Evolutionary conservation across 148 eudicot species (phyloP).

Genomic region (Vaccinium macrocarpon): DNA sequence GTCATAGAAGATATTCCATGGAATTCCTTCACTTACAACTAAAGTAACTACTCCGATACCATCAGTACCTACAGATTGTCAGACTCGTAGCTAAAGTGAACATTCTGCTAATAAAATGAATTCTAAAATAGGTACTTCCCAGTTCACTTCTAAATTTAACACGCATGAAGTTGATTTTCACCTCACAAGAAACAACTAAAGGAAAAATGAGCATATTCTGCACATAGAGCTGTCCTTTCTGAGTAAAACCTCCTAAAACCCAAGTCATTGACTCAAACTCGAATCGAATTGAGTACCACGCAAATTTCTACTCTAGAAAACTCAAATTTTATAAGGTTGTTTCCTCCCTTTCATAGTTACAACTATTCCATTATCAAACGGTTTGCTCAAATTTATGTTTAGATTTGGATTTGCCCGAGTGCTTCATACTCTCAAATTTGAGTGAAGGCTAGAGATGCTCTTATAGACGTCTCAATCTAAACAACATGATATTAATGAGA

Average conservation of each 20-base stretch:
- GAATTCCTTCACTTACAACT: background rate
- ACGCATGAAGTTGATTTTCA: background rate
- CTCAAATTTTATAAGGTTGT: too few species aligned
- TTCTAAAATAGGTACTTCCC: background rate
- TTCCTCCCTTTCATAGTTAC: too few species aligned
- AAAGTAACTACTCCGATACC: background rate
- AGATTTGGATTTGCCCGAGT: too few species aligned
- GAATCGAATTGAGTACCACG: background rate
- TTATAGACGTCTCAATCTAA: too few species aligned
- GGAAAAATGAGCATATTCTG: background rate
- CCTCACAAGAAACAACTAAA: background rate
- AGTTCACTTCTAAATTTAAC: background rate
- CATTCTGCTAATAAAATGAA: background rate
- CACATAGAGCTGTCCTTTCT: background rate
- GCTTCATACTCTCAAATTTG: too few species aligned
- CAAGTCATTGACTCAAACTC: background rate
- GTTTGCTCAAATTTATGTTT: too few species aligned
- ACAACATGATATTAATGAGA: background rate
- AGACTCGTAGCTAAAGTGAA: background rate
- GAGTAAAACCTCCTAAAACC: background rate
- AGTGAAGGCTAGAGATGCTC: too few species aligned
- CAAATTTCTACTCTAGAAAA: too few species aligned
- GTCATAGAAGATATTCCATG: background rate
- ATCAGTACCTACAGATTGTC: background rate
- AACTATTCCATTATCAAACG: too few species aligned